Conservation (phyloP, 768 basidiomycete species). For the Pilatotrama ljubarskyi region DNA sequence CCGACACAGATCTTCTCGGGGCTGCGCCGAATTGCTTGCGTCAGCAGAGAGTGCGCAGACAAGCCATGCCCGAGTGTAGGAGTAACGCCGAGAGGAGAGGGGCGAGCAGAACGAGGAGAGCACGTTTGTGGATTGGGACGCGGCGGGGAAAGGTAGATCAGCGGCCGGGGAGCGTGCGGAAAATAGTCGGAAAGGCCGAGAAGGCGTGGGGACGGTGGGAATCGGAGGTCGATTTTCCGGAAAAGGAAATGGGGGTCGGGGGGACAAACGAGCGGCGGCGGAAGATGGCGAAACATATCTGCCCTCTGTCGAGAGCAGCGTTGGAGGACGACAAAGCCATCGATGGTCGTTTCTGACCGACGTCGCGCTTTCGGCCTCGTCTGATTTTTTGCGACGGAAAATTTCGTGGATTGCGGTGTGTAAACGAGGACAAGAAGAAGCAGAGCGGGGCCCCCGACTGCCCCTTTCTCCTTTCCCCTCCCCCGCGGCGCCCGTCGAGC, state of each 20-base stretch:
- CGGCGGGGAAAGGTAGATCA: constrained; percentile 5
- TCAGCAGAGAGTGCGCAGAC: not conserved
- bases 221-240: not conserved
- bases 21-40: not conserved
- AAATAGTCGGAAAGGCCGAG: constrained; percentile 19
- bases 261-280: constrained; percentile 8
- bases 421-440: not conserved
- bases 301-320: constrained; percentile 7
- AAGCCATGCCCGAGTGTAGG: too few relatives aligned
- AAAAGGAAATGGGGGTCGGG: constrained; percentile 4
- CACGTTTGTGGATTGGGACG: constrained; percentile 1
- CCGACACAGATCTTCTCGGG: not conserved
- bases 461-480: constrained; percentile 1
- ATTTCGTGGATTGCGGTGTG: not conserved
- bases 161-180: constrained; percentile 14
- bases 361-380: not conserved
- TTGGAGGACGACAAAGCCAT: not conserved
- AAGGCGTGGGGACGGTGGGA: constrained; percentile 7
- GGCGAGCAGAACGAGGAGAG: not conserved
- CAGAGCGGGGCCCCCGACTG: not conserved
- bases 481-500: not conserved
- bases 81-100: not conserved
- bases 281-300: constrained; percentile 20
- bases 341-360: not conserved
- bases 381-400: constrained; percentile 7